Evolutionary conservation across 345 rosid species (phyloP).

Genomic region (Salix purpurea): DNA sequence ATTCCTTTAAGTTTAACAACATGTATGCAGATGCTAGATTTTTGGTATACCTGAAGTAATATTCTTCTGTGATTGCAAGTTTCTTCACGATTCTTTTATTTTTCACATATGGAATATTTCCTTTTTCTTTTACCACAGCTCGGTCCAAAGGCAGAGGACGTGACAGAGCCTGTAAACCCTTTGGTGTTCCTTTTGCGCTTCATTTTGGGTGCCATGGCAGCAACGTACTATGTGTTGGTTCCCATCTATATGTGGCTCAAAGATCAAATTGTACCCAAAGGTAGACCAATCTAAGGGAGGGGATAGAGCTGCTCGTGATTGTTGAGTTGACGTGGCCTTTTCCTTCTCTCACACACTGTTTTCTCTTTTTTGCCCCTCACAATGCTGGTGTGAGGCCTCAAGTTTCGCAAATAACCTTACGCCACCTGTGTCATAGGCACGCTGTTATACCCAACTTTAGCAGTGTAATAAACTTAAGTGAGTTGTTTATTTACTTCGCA

Average conservation of each 20-base stretch:
- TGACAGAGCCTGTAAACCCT: constrained; percentile 63
- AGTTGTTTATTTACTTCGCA: neutral
- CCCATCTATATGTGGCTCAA: constrained; percentile 99
- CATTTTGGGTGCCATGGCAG: constrained; percentile 69
- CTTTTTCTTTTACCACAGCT: constrained; percentile 45
- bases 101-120: neutral
- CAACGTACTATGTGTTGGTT: constrained; percentile 69
- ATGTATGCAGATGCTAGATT: neutral
- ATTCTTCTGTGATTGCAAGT: neutral
- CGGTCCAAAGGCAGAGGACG: constrained; percentile 89
- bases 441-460: neutral
- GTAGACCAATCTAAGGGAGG: constrained; percentile 51
- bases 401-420: neutral
- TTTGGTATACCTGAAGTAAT: neutral
- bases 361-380: neutral
- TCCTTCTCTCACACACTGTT: neutral
- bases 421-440: neutral
- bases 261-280: constrained; percentile 81
- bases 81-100: neutral
- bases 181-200: constrained; percentile 60
- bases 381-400: neutral
- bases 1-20: too few species aligned
- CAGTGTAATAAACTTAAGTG: neutral
- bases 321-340: neutral
- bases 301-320: neutral